These are phyloP conservation scores for Kwoniella pini DNA, from an alignment of 768 basidiomycete genomes.

Conservation along the genomic window DNA sequence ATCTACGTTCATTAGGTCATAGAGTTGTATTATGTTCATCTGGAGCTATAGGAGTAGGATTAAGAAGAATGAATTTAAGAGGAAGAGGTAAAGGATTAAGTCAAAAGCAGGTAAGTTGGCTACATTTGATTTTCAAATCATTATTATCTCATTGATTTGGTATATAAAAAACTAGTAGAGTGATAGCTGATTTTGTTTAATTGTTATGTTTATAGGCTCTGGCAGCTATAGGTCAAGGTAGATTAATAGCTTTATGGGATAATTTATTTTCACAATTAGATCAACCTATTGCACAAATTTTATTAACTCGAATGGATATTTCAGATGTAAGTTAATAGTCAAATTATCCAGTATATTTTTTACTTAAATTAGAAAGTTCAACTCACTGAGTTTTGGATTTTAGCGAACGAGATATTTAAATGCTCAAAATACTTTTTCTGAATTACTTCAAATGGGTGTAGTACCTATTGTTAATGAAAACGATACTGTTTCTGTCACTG, in stretches of 20 bases:
- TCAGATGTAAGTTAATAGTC: conserved; percentile 85
- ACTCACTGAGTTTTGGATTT: too few relatives aligned
- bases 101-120: conserved; percentile 78
- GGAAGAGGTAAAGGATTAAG: conserved; percentile 78
- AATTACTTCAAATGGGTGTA: conserved; percentile 88
- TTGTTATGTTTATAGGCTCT: conserved; percentile 64
- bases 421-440: conserved; percentile 91
- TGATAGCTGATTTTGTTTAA: background rate
- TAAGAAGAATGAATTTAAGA: conserved; percentile 84
- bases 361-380: too few relatives aligned
- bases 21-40: conserved; percentile 94
- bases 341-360: too few relatives aligned
- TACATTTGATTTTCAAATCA: background rate
- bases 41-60: conserved; percentile 94
- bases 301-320: conserved; percentile 92
- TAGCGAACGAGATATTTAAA: conserved; percentile 94
- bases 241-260: conserved; percentile 95
- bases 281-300: conserved; percentile 92
- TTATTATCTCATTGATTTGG: conserved; percentile 3
- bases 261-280: conserved; percentile 91
- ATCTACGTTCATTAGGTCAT: conserved; percentile 76
- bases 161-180: too few relatives aligned
- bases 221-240: conserved; percentile 94
- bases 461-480: conserved; percentile 99
- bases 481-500: conserved; percentile 95